Conservation (phyloP, 1,139 yeast genomes). For the Meyerozyma guilliermondii region DNA sequence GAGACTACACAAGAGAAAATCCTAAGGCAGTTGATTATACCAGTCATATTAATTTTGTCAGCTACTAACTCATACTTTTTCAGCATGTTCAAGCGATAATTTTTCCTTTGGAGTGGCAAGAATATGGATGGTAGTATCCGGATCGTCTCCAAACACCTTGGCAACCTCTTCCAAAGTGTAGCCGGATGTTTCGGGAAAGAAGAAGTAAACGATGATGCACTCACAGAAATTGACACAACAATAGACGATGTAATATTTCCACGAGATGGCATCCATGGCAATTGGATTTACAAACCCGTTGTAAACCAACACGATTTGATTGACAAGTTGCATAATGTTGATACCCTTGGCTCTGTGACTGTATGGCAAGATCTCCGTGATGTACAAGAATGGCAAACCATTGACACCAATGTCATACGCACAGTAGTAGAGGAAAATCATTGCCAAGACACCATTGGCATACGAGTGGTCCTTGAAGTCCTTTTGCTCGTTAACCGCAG, state of each 20-base stretch:
- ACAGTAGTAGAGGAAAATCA: slow-evolving; percentile 38
- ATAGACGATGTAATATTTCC: slow-evolving; percentile 59
- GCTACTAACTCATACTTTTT: background rate
- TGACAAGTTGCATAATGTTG: slow-evolving; percentile 23
- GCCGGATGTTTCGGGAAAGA: slow-evolving; percentile 48
- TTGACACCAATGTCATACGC: slow-evolving; percentile 36
- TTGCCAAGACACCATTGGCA: slow-evolving; percentile 42
- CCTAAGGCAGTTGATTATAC: too few species aligned
- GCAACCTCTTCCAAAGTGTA: slow-evolving; percentile 53
- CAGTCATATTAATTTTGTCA: too few species aligned
- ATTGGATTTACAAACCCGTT: slow-evolving; percentile 53
- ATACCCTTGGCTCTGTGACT: slow-evolving; percentile 42
- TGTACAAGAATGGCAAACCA: slow-evolving; percentile 34
- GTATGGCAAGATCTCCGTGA: slow-evolving; percentile 43
- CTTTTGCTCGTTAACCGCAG: slow-evolving; percentile 35
- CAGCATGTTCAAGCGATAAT: slow-evolving; percentile 2
- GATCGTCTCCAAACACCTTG: slow-evolving; percentile 39
- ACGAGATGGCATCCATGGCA: slow-evolving; percentile 53
- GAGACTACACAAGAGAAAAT: too few species aligned
- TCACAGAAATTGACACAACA: slow-evolving; percentile 37
- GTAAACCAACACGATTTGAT: slow-evolving; percentile 22
- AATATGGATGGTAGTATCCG: background rate
- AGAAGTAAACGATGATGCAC: slow-evolving; percentile 32
- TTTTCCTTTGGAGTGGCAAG: background rate
- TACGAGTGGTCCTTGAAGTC: slow-evolving; percentile 26